These are phyloP conservation scores for Huntiella bhutanensis DNA, from an alignment of 2,329 filamentous ascomycete genomes.

Conservation along the genomic window DNA sequence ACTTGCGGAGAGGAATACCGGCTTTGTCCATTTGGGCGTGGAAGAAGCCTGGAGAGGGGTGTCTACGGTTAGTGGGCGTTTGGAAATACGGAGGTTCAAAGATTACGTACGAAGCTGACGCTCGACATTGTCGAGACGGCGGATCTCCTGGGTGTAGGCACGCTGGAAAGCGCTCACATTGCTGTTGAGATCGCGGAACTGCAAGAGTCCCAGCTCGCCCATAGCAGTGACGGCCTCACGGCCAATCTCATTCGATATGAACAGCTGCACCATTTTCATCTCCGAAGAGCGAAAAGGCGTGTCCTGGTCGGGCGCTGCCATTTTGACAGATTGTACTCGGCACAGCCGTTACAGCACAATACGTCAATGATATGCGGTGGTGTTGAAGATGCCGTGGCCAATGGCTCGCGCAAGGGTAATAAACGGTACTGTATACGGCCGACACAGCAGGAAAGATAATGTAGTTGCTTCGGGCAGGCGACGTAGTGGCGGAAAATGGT, in stretches of 20 bases:
- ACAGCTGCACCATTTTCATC: conserved; percentile 99
- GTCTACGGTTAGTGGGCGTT: conserved; percentile 1
- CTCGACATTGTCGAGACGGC: conserved; percentile 93
- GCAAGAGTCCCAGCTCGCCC: conserved; percentile 86
- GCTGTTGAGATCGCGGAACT: conserved; percentile 93
- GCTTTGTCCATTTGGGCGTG: conserved; percentile 90
- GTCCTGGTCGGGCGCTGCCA: conserved; percentile 53
- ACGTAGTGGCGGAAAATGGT: no score
- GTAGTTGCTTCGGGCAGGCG: no score
- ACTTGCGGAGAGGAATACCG: conserved; percentile 65
- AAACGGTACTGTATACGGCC: no score
- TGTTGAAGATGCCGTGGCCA: no score
- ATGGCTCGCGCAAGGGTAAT: no score
- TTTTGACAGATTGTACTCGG: conserved; percentile 13
- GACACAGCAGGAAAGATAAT: no score
- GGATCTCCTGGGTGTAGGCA: conserved; percentile 94
- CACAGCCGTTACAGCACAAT: not conserved
- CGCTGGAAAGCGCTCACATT: conserved; percentile 88
- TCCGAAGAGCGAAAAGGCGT: conserved; percentile 99
- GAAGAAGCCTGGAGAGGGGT: conserved; percentile 54
- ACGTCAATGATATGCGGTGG: no score
- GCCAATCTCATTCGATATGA: conserved; percentile 97
- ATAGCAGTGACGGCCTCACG: conserved; percentile 92
- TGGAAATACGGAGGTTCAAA: not conserved
- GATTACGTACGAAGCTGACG: conserved; percentile 71